phyloP scores from a whole-genome alignment of 2,329 filamentous ascomycete genomes.

The Chalaropsis ovoidea region DNA sequence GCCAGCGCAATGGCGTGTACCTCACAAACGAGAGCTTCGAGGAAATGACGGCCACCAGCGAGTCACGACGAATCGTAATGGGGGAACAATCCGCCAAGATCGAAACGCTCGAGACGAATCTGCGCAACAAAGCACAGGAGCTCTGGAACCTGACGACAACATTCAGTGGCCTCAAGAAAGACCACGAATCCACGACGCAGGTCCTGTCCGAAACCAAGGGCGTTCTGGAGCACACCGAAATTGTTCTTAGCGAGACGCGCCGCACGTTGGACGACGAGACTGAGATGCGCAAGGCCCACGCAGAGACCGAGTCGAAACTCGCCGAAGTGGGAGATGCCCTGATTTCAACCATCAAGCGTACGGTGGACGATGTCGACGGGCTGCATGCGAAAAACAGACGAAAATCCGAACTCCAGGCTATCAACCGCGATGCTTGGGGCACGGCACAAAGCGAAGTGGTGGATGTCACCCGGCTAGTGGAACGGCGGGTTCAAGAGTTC shows the following conservation, averaged over 20 bases:
- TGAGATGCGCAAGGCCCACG: conserved; percentile 68
- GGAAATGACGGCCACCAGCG: conserved; percentile 81
- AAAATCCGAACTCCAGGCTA: conserved; percentile 68
- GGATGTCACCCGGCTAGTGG: conserved; percentile 66
- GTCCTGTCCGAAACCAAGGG: conserved; percentile 70
- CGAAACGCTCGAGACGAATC: conserved; percentile 78
- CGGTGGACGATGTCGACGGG: conserved; percentile 68
- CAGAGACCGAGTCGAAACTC: conserved; percentile 72
- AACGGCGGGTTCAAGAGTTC: conserved; percentile 63
- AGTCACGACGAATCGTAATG: conserved; percentile 79
- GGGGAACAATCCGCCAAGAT: conserved; percentile 91
- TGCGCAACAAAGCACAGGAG: conserved; percentile 90
- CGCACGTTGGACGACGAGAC: conserved; percentile 70
- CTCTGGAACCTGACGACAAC: conserved; percentile 75
- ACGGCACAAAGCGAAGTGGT: conserved; percentile 65
- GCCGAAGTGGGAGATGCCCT: conserved; percentile 63
- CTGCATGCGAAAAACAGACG: conserved; percentile 79
- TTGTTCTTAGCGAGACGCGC: conserved; percentile 67
- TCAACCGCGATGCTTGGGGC: conserved; percentile 72
- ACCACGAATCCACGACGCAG: conserved; percentile 66
- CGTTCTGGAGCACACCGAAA: conserved; percentile 77
- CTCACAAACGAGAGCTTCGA: conserved; percentile 81
- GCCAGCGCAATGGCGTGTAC: conserved; percentile 91
- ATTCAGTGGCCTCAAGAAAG: conserved; percentile 80
- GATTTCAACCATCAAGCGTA: conserved; percentile 64